Base-by-base conservation (phyloP, 2,329 filamentous ascomycete species). In the Penicillium sp. region DNA sequence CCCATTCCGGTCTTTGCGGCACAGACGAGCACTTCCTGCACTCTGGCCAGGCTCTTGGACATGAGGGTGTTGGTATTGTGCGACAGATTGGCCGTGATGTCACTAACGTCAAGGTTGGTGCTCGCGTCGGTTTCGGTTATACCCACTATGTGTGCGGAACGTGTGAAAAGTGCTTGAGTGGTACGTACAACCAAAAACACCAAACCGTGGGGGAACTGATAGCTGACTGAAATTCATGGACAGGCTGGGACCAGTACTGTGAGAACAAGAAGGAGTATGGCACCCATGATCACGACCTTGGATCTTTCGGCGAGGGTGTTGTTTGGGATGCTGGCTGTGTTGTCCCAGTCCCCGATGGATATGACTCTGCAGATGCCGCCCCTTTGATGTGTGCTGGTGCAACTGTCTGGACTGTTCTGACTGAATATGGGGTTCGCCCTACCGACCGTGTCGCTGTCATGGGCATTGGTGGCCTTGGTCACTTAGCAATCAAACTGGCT, bases 381-480 rank as follows among this genome's bases (percentile, higher is more conserved):
- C 73, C 74, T 4, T 55, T 76, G 54, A 69, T 74, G 64, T 78
- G 76, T 52, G 76, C 72, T 20, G 76, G 76, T 11, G 75, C 72
- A 1, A 78, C 76, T 1, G 73, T 77, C 22, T 78, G 71, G 72
- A 83, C 83, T 1, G 88, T 90, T 0, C 76, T 93, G 10, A 84
- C 83, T 38, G 81, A 87, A 28, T 86, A 75, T 51, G 68, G 67
- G 59, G 86, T 90, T 5, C 86, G 86, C 1, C 85, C 88, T 0
- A 89, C 88, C 1, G 89, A 89, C 72, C 81, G 77, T 7, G 88
- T 93, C 0, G 90, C 84, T 0, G 84, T 92, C 49, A 80, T 90
- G 15, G 89, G 90, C 2, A 78, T 92, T 7, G 90, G 90, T 20
- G 89, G 89, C 0, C 78, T 92, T 0, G 89, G 89, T 0, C 89